Evolutionary conservation across 148 eudicot species (phyloP), one percentile per base, ranked within the genome.

Genomic region (Cornus florida): DNA sequence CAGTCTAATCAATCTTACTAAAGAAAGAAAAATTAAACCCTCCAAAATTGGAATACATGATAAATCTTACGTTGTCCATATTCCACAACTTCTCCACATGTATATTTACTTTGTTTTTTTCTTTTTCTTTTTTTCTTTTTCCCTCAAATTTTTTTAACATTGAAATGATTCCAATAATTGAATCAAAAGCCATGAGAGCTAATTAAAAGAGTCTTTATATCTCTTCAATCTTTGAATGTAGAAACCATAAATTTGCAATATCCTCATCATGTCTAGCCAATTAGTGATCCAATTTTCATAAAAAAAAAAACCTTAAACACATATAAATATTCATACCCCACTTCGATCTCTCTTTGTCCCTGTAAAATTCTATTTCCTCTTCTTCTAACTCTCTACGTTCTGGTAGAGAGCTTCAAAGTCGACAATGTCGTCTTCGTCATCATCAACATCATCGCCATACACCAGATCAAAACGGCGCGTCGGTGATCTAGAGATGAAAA

Each of bases 401-500:
- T 4, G 38, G 38, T 35, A 35, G 38, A 77, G 28, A 69, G 67
- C 14, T 77, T 77, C 39, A 72, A 53, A 20, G 32, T 72, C 6
- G 66, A 31, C 17, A 67, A 65, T 11, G 13, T 8, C 28, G 39
- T 16, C 64, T 39, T 39, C 39, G 20, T 6, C 72, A 28, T 75
- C 75, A 14, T 50, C 83, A 1, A 35, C 28, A 28, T 28, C 28
- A 28, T 35, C 78, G 1, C 22, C 82, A 0, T 22, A 13, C 3
- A 32, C 48, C 2, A 14, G 43, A 11, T 23, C 73, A 31, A 7
- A 72, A 6, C 5, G 60, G n/a, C 31, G 78, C 0, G 4, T 3
- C 7, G 1, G 20, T 20, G 69, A 35, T 7, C 10, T 53, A 10
- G 86, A 80, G 41, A 11, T 79, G 6, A 81, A 83, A 68, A 78